Conservation (phyloP, 352 stramenopile species). For the Phytophthora foliorum region DNA sequence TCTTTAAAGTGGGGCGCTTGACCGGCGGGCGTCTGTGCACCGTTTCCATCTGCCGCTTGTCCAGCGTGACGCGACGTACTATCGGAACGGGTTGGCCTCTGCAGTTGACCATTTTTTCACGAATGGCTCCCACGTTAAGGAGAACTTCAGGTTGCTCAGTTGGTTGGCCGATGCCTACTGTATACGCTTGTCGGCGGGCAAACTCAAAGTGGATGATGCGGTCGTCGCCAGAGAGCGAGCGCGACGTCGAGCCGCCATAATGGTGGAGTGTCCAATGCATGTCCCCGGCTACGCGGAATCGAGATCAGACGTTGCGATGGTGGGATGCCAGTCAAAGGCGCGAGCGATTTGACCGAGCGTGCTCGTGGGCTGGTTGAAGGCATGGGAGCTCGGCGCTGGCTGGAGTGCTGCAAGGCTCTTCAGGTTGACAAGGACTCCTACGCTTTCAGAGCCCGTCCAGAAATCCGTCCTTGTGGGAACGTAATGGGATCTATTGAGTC, state of each 20-base stretch:
- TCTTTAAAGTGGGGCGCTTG: slow-evolving; percentile 14
- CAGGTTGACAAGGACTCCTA: too few species aligned
- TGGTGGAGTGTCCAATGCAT: background rate
- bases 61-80: slow-evolving; percentile 8
- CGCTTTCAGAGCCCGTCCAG: too few species aligned
- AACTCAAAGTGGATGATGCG: slow-evolving; percentile 15
- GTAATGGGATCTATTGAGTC: too few species aligned
- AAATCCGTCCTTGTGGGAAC: too few species aligned
- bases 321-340: slow-evolving; percentile 17
- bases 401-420: background rate
- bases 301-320: slow-evolving; percentile 25
- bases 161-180: too few species aligned
- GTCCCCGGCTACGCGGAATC: slow-evolving; percentile 26
- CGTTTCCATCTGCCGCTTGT: slow-evolving; percentile 8
- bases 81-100: slow-evolving; percentile 28
- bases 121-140: slow-evolving; percentile 14
- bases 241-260: slow-evolving; percentile 16
- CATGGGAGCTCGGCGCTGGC: slow-evolving; percentile 1
- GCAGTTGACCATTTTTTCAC: slow-evolving; percentile 42
- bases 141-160: slow-evolving; percentile 5
- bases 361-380: slow-evolving; percentile 1
- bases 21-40: slow-evolving; percentile 12
- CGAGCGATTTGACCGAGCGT: slow-evolving; percentile 25
- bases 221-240: slow-evolving; percentile 31
- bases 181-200: slow-evolving; percentile 3